These are phyloP conservation scores for Mortierella sp. DNA, from an alignment of 371 early-diverging fungal genomes.

Conservation along the genomic window DNA sequence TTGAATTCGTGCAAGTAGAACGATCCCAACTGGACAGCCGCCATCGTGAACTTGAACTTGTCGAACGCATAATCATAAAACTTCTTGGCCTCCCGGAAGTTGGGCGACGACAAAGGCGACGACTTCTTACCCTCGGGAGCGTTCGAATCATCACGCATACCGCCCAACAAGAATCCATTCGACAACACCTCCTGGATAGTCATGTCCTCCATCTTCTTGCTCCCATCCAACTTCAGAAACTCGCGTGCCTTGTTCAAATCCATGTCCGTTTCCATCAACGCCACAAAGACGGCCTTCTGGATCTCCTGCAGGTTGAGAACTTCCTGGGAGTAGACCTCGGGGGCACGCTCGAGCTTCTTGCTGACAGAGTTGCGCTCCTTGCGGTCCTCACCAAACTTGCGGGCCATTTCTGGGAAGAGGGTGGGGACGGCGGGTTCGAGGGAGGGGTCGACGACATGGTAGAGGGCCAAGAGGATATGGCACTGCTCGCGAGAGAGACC, in stretches of 20 bases:
- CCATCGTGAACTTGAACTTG: conserved; percentile 67
- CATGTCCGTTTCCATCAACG: conserved; percentile 65
- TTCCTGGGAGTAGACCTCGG: conserved; percentile 62
- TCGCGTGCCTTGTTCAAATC: conserved; percentile 67
- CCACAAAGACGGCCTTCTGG: conserved; percentile 69
- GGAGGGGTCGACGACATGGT: conserved; percentile 71
- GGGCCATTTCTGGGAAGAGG: conserved; percentile 69
- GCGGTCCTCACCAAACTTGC: conserved; percentile 66
- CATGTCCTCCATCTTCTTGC: conserved; percentile 35
- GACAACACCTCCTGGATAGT: conserved; percentile 65
- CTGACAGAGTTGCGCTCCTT: conserved; percentile 70
- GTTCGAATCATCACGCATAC: conserved; percentile 63
- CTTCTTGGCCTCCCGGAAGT: conserved; percentile 68
- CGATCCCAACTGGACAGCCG: conserved; percentile 72
- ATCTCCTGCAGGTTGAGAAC: conserved; percentile 63
- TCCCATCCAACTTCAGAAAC: conserved; percentile 53
- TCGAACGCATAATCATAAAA: conserved; percentile 69
- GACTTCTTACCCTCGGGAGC: conserved; percentile 57
- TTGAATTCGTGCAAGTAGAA: conserved; percentile 70
- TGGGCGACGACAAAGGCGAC: conserved; percentile 69
- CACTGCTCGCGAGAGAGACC: conserved; percentile 70
- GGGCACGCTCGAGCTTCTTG: conserved; percentile 69
- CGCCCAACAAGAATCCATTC: conserved; percentile 69
- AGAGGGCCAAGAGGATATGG: conserved; percentile 68
- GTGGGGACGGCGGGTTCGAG: conserved; percentile 70